A percentile compares a stretch with the other conserved stretches of the same genome.
Conservation (phyloP, 352 stramenopile species). For the Phytopythium mirpurense region DNA sequence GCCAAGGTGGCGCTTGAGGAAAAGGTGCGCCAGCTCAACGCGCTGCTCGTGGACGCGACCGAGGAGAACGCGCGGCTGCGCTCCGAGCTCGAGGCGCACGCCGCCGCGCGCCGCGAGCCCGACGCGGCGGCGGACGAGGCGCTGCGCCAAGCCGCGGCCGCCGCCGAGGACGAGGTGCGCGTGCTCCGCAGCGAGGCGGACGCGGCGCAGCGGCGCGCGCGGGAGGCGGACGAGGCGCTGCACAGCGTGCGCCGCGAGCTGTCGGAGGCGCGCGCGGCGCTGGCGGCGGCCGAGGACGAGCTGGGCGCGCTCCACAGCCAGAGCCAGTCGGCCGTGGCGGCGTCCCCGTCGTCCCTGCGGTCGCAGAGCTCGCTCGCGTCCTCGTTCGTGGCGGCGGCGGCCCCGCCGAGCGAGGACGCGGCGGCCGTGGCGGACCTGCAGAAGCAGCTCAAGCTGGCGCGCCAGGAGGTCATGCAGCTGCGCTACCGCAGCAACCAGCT, state of each 20-base stretch:
- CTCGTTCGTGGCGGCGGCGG: conserved; percentile 22
- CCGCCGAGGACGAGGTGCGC: not conserved
- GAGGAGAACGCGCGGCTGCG: conserved; percentile 49
- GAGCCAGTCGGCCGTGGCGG: conserved; percentile 1
- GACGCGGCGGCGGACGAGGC: conserved; percentile 15
- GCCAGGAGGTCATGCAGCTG: conserved; percentile 81
- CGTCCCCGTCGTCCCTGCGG: conserved; percentile 8
- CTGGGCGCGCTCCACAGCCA: conserved; percentile 19
- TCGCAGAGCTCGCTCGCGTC: conserved; percentile 8
- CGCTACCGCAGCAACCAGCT: conserved; percentile 79
- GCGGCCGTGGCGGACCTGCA: conserved; percentile 51
- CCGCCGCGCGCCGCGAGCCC: conserved; percentile 1
- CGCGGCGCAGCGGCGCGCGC: conserved; percentile 14
- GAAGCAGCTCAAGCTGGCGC: conserved; percentile 74
- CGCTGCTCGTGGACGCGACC: conserved; percentile 32
- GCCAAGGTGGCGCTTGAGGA: conserved; percentile 70
- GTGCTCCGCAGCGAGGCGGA: conserved; percentile 20
- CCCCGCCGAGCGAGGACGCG: conserved; percentile 17
- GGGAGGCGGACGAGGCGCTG: conserved; percentile 8
- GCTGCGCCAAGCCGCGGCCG: conserved; percentile 17
- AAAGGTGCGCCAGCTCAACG: conserved; percentile 55
- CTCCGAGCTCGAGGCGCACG: conserved; percentile 20
- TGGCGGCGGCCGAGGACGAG: conserved; percentile 33
- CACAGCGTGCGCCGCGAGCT: conserved; percentile 18
- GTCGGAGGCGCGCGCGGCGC: conserved; percentile 15